Base-by-base conservation (phyloP, 129 eudicot species). In the Pseudognaphalium luteoalbum region DNA sequence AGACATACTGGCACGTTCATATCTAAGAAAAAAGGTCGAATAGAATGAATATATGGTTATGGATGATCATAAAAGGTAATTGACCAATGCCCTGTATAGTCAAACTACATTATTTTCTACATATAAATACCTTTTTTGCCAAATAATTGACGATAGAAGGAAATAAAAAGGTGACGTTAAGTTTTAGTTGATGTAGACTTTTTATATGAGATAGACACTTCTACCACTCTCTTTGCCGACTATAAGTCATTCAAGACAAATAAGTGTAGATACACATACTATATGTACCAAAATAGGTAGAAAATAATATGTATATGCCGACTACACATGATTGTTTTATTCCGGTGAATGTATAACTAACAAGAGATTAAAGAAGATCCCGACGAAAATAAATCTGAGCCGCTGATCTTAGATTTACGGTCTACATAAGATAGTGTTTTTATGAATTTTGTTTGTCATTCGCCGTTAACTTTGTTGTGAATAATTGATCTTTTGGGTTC, bases 141-240 rank as follows among this genome's bases (percentile, higher is more conserved):
- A 19, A 17, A 78, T 70, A 47, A 75, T 70, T 75, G 84, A 68
- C 44, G 7, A 22, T 4, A 58, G 59, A 68, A 32, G 9, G 9
- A 22, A 75, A 21, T 39, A 28, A 29, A 30, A 22, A 47, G 1
- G 29, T 58, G 80, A 74, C 73, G 72, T 37, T 54, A 11, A 11
- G 54, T 47, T 47, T 75, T 67, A 39, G 5, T 57, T 29, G 57
- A 63, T 61, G 61, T 61, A 41, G 79, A 60, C 66, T 68, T 75
- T 75, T 51, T 50, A n/a, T 30, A 42, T 41, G 83, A 67, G 25
- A 33, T 39, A 15, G 83, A 80, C 79, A 73, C 79, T 73, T 73
- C 75, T 74, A 60, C 80, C 80, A 80, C 76, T 30, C 68, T 57
- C 58, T 80, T 58, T 80, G 83, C 83, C 80, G 83, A 80, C 83